These are phyloP conservation scores for Acer negundo DNA, from an alignment of 345 rosid genomes.

Conservation along the genomic window DNA sequence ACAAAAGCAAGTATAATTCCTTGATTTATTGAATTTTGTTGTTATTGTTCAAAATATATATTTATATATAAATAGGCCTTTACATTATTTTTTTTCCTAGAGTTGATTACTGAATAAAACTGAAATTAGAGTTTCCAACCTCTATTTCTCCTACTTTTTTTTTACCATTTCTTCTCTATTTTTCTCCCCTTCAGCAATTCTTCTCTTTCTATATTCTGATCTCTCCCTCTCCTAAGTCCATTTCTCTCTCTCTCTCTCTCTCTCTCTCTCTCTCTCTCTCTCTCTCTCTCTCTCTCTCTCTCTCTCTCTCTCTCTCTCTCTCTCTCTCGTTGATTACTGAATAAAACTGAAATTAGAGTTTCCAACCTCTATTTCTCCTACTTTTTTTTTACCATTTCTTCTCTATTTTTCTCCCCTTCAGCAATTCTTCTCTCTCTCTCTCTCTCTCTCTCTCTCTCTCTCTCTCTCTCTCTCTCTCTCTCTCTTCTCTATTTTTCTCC, in stretches of 20 bases:
- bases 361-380: not conserved
- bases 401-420: not conserved
- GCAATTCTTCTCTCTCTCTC: not conserved
- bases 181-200: not conserved
- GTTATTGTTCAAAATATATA: too few species aligned
- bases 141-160: not conserved
- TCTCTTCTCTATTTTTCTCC: too few species aligned
- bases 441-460: not conserved
- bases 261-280: not conserved
- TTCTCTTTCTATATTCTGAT: not conserved
- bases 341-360: not conserved
- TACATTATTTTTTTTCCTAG: not conserved
- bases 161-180: not conserved
- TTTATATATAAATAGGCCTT: not conserved
- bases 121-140: too few species aligned
- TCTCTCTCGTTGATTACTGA: too few species aligned
- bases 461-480: not conserved
- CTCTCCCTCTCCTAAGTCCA: not conserved
- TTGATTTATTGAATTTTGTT: too few species aligned
- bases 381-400: not conserved
- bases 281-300: not conserved
- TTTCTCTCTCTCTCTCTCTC: not conserved
- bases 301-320: too few species aligned
- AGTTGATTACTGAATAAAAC: not conserved
- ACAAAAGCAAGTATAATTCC: not conserved